phyloP scores from a whole-genome alignment of 805 yeast genomes.

The Candida krabiensis region DNA sequence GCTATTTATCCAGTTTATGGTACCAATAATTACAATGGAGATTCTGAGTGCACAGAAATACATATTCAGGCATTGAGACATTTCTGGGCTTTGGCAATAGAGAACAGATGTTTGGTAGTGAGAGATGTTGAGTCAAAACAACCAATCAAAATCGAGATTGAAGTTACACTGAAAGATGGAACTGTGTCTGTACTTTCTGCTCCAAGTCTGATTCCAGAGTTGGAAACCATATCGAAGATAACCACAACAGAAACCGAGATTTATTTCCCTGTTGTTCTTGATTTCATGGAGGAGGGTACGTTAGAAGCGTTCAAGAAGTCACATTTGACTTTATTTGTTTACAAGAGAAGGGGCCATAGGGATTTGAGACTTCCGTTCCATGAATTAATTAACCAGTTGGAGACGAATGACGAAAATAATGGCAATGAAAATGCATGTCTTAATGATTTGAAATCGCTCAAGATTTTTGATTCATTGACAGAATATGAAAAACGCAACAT shows the following conservation, averaged over 20 bases:
- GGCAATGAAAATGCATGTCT: conserved; percentile 4
- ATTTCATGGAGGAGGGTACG: conserved; percentile 39
- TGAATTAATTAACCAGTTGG: conserved; percentile 13
- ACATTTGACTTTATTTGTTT: conserved; percentile 50
- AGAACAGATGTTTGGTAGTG: conserved; percentile 75
- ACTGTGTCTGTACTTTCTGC: conserved; percentile 36
- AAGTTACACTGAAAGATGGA: conserved; percentile 39
- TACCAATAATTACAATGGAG: conserved; percentile 11
- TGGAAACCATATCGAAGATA: conserved; percentile 49
- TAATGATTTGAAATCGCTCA: conserved; percentile 16
- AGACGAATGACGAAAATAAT: conserved; percentile 4
- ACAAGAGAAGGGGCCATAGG: conserved; percentile 44
- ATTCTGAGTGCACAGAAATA: conserved; percentile 45
- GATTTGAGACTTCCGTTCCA: conserved; percentile 22
- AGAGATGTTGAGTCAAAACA: conserved; percentile 64
- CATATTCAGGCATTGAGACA: conserved; percentile 85
- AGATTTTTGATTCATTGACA: conserved; percentile 22
- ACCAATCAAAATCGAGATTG: conserved; percentile 49
- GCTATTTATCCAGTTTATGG: conserved; percentile 75
- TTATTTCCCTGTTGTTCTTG: conserved; percentile 49
- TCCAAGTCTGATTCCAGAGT: conserved; percentile 71
- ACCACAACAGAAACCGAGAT: conserved; percentile 42
- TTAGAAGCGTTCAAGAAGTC: conserved; percentile 39
- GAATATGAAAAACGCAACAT: conserved; percentile 21
- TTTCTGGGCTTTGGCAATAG: conserved; percentile 86